Conservation (phyloP, 2,329 filamentous ascomycete genomes). For the Eutypa lata region DNA sequence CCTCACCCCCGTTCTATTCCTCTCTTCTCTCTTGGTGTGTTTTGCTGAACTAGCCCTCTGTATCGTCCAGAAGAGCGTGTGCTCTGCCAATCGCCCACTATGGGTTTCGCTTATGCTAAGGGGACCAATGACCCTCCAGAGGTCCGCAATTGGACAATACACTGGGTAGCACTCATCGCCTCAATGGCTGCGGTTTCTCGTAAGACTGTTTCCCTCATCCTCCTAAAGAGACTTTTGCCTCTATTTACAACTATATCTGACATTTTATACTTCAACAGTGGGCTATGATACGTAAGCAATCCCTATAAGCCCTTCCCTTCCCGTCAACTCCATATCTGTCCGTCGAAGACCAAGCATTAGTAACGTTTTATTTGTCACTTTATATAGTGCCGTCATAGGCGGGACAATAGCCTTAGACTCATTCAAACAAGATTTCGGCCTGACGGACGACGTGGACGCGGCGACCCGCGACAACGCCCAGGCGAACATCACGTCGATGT, state of each 20-base stretch:
- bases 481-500: conserved; percentile 39
- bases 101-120: conserved; percentile 11
- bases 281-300: conserved; percentile 29
- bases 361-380: background rate
- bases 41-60: too few relatives aligned
- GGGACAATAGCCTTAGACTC: conserved; percentile 37
- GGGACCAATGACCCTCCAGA: conserved; percentile 20
- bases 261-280: conserved; percentile 17
- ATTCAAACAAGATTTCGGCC: conserved; percentile 32
- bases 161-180: conserved; percentile 21
- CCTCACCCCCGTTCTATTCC: too few relatives aligned
- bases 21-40: too few relatives aligned
- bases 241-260: too few relatives aligned
- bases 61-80: too few relatives aligned
- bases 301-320: background rate
- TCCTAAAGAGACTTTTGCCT: background rate
- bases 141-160: conserved; percentile 26
- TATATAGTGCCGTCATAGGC: conserved; percentile 31
- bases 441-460: conserved; percentile 18
- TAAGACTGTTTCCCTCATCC: conserved; percentile 7
- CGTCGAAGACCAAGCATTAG: too few relatives aligned
- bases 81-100: background rate
- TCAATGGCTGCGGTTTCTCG: conserved; percentile 26
- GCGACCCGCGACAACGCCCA: conserved; percentile 28
- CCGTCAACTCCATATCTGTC: too few relatives aligned